Conservation (phyloP, 1,284 basidiomycete species). For the Filobasidium uniguttulatum region DNA sequence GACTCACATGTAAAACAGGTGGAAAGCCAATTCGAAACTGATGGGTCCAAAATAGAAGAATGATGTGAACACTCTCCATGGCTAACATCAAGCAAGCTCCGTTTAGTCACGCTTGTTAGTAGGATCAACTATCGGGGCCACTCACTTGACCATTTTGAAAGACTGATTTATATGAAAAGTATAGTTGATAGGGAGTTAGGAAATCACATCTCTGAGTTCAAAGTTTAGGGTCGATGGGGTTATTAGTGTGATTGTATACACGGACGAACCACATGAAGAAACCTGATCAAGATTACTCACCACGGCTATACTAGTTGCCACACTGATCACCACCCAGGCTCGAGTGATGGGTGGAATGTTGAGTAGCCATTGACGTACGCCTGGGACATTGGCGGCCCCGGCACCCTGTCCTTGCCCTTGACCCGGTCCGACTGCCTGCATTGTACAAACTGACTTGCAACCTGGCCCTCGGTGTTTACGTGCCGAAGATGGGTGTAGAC, state of each 20-base stretch:
- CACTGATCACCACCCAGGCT: conserved; percentile 60
- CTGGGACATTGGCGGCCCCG: conserved; percentile 9
- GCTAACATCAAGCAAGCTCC: conserved; percentile 39
- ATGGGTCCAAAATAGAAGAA: conserved; percentile 94
- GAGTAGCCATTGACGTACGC: conserved; percentile 46
- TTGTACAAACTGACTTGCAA: no score
- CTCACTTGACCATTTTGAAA: conserved; percentile 66
- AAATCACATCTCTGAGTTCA: conserved; percentile 71
- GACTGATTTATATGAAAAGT: conserved; percentile 74
- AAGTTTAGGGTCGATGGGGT: no score
- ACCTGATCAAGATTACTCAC: conserved; percentile 41
- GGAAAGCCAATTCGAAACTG: conserved; percentile 88
- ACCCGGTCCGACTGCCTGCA: no score
- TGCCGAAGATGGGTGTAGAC: no score
- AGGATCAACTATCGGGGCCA: no score
- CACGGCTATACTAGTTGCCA: conserved; percentile 66
- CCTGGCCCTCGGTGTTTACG: no score
- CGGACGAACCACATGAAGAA: no score
- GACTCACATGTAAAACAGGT: conserved; percentile 91
- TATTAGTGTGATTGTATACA: no score
- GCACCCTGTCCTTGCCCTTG: neutral
- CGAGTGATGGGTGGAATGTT: conserved; percentile 83
- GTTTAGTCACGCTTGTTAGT: no score
- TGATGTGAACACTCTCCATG: conserved; percentile 77
- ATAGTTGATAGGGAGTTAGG: conserved; percentile 76